Evolutionary conservation across 495 filamentous ascomycete genomes (phyloP), one percentile per base, ranked within the genome.

Genomic region (Talaromyces wortmannii): DNA sequence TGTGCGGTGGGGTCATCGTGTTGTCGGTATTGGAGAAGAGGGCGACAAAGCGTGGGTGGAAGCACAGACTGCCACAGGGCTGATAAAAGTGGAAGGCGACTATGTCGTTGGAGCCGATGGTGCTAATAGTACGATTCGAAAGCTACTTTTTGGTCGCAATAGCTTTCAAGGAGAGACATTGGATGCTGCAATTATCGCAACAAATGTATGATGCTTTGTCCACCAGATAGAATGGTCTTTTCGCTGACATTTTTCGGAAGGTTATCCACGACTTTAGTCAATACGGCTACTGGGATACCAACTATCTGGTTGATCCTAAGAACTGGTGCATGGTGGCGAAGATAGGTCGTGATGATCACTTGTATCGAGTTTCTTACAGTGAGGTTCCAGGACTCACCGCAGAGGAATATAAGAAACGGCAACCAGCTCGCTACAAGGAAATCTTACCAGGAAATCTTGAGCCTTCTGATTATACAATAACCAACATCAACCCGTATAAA

Each of bases 331-430:
- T 86, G 79, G 81, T 76, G 7, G 81, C 81, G 7, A 75, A 67
- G 52, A 79, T 86, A 57, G 80, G 77, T 5, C 61, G 64, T 10
- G 82, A 86, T 57, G 78, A 78, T 13, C 46, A 48, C n/a, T 67
- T 86, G 16, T 84, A 80, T 67, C 75, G 83, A 3, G 76, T 86
- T 48, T 78, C 83, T 6, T 86, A 84, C 63, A 80, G 79, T 45
- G 81, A 84, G 48, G 66, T 62, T 0, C 68, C 69, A 0, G 76
- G 75, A 32, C 72, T 84, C 18, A 76, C 71, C 2, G 68, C 59
- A 48, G 79, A 84, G 31, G 72, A 85, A 61, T 75, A 80, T 59
- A 61, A 71, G 50, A 69, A 71, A 42, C 74, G 79, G 17, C 81
- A 82, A 55, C 76, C 81, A 7, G 63, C 55, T 55, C 75, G 76